Conservation (phyloP, 257 asterid genomes). For the Marsdenia floribunda region DNA sequence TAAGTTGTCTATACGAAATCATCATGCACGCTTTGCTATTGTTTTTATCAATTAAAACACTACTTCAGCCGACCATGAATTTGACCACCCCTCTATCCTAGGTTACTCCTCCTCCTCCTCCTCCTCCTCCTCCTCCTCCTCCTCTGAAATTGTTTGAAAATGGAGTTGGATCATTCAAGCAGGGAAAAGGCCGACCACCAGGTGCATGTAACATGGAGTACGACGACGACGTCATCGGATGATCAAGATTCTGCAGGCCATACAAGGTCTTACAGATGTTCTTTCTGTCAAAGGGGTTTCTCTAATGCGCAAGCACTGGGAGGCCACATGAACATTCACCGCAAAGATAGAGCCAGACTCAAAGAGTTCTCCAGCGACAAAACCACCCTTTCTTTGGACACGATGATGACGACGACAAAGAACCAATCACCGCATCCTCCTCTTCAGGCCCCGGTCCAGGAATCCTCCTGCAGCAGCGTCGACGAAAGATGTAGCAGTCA, state of each 20-base stretch:
- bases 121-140: not conserved
- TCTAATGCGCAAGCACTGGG: slow-evolving; percentile 79
- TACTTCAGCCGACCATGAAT: slow-evolving; percentile 32
- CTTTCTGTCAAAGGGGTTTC: slow-evolving; percentile 59
- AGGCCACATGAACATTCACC: slow-evolving; percentile 77
- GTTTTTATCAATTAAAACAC: slow-evolving; percentile 17
- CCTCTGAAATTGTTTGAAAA: slow-evolving; percentile 2
- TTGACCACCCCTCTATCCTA: slow-evolving; percentile 19
- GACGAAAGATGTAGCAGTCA: slow-evolving; percentile 14
- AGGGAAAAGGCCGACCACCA: slow-evolving; percentile 17
- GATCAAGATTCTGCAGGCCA: slow-evolving; percentile 16
- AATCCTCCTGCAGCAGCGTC: not conserved
- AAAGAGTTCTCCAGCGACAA: slow-evolving; percentile 31
- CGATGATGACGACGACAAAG: not conserved
- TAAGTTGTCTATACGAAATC: slow-evolving; percentile 22
- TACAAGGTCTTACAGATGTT: slow-evolving; percentile 40
- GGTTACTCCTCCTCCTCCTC: not conserved
- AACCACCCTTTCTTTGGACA: slow-evolving; percentile 21
- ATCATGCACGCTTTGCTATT: slow-evolving; percentile 47
- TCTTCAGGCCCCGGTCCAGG: not conserved
- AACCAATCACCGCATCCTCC: slow-evolving; percentile 5
- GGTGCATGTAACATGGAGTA: slow-evolving; percentile 15
- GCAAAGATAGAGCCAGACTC: slow-evolving; percentile 68
- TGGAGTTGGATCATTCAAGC: slow-evolving; percentile 34
- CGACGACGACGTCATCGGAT: not conserved